phyloP scores from a whole-genome alignment of 2,329 filamentous ascomycete species.

The Aquanectria penicillioides region DNA sequence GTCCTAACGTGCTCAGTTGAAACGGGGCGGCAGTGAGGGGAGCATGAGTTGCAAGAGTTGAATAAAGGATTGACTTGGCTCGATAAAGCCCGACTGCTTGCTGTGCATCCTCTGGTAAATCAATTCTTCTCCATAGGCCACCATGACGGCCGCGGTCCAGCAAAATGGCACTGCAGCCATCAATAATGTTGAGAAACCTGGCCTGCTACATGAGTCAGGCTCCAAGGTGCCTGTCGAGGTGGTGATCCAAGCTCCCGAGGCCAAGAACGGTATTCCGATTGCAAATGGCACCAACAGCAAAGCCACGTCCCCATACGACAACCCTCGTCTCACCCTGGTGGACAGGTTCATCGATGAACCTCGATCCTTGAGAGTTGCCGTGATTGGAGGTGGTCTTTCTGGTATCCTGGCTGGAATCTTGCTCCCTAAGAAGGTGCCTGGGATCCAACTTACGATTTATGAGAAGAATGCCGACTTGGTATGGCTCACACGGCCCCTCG shows the following conservation, averaged over 20 bases:
- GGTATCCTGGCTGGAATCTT: slow-evolving; percentile 67
- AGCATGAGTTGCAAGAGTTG: slow-evolving; percentile 6
- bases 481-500: slow-evolving; percentile 43
- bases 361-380: slow-evolving; percentile 46
- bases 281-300: slow-evolving; percentile 29
- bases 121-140: background rate
- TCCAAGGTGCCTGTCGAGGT: slow-evolving; percentile 14
- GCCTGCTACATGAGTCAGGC: slow-evolving; percentile 3
- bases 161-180: slow-evolving; percentile 18
- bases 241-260: slow-evolving; percentile 7
- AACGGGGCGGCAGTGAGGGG: slow-evolving; percentile 4
- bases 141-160: slow-evolving; percentile 23
- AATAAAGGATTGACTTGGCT: slow-evolving; percentile 25
- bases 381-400: slow-evolving; percentile 50
- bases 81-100: background rate
- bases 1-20: slow-evolving; percentile 31
- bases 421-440: slow-evolving; percentile 74
- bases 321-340: slow-evolving; percentile 36
- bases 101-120: background rate
- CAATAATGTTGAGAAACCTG: slow-evolving; percentile 8
- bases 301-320: slow-evolving; percentile 32
- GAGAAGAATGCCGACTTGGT: slow-evolving; percentile 77
- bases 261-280: slow-evolving; percentile 12
- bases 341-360: slow-evolving; percentile 49
- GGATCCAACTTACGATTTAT: slow-evolving; percentile 71